These are phyloP conservation scores for Lycium barbarum DNA, from an alignment of 257 asterid genomes.

Conservation along the genomic window DNA sequence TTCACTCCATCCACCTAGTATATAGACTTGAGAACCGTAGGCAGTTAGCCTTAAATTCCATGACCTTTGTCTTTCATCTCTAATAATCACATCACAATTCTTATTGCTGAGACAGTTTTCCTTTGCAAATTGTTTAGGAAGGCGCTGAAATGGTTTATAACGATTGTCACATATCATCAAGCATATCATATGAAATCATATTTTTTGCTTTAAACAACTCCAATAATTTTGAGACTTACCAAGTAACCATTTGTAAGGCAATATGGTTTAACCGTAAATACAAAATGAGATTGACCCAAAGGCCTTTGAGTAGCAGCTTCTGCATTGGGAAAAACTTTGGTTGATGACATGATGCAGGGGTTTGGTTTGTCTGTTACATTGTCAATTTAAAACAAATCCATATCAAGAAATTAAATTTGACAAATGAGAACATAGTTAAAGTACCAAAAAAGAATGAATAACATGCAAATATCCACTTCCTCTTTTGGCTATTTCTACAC, in stretches of 20 bases:
- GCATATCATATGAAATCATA: neutral
- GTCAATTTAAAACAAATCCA: neutral
- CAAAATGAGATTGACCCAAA: neutral
- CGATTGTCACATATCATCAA: neutral
- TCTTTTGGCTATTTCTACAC: neutral
- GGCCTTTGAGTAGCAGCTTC: neutral
- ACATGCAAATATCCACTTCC: neutral
- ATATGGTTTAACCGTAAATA: neutral
- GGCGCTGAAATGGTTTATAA: neutral
- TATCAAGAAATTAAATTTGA: neutral
- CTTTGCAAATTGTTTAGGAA: constrained; percentile 12
- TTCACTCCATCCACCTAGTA: constrained; percentile 1
- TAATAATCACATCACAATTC: neutral
- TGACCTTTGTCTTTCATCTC: constrained; percentile 18
- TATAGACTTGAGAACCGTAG: neutral
- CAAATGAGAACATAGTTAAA: neutral
- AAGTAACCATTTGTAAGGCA: constrained; percentile 4
- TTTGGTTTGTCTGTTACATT: constrained; percentile 18
- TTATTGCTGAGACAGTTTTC: neutral
- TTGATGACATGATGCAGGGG: constrained; percentile 13
- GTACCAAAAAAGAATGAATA: neutral
- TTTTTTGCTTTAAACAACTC: neutral
- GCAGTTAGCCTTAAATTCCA: constrained; percentile 24
- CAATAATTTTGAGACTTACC: constrained; percentile 1
- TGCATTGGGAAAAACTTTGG: neutral